Evolutionary conservation across 192 early-diverging fungal genomes (phyloP).

Genomic region (Phycomyces blakesleeanus): DNA sequence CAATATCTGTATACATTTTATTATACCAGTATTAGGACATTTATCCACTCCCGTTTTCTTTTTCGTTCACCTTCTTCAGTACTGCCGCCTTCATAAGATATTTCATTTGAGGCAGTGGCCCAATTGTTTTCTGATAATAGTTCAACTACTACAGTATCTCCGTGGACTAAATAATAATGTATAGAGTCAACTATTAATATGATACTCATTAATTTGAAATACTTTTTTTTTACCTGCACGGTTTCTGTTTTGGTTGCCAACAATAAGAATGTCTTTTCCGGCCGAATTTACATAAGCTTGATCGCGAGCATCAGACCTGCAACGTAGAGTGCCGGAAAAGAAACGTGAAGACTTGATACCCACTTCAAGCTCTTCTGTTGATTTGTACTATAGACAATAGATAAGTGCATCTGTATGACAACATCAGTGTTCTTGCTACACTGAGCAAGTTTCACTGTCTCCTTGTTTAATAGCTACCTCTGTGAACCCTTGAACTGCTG

Average conservation of each 20-base stretch:
- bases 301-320: slow-evolving; percentile 38
- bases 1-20: neutral
- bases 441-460: neutral
- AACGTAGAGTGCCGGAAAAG: slow-evolving; percentile 41
- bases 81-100: slow-evolving; percentile 34
- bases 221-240: slow-evolving; percentile 35
- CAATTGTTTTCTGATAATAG: slow-evolving; percentile 45
- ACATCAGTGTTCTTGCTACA: neutral
- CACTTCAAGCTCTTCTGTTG: slow-evolving; percentile 45
- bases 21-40: neutral
- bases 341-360: slow-evolving; percentile 49
- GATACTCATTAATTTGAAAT: neutral
- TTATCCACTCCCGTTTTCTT: no score
- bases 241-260: slow-evolving; percentile 53
- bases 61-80: slow-evolving; percentile 24
- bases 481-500: slow-evolving; percentile 25
- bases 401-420: no score
- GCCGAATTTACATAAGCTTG: slow-evolving; percentile 45
- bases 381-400: slow-evolving; percentile 39
- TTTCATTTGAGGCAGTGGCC: slow-evolving; percentile 41
- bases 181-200: neutral
- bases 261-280: slow-evolving; percentile 51
- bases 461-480: slow-evolving; percentile 24
- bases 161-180: slow-evolving; percentile 38
- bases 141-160: slow-evolving; percentile 65